phyloP scores from a whole-genome alignment of 345 rosid genomes.

The Carallia pectinifolia region DNA sequence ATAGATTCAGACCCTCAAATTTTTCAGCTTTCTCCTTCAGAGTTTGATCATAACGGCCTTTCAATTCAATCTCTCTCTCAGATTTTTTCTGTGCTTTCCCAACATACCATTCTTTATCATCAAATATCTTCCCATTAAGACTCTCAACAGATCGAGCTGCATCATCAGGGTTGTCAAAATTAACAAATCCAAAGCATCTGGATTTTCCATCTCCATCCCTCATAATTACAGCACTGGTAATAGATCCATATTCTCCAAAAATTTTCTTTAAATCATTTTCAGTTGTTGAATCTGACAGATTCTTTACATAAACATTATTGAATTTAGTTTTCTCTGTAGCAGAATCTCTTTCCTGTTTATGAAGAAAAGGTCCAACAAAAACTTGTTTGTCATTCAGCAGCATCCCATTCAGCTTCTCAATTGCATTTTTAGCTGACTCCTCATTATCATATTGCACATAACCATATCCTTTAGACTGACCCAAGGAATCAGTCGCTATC shows the following conservation, averaged over 20 bases:
- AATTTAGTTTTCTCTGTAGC: background rate
- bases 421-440: slow-evolving; percentile 14
- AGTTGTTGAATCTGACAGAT: slow-evolving; percentile 3
- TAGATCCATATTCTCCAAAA: slow-evolving; percentile 12
- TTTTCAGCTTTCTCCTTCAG: slow-evolving; percentile 5
- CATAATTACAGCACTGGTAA: slow-evolving; percentile 7
- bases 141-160: slow-evolving; percentile 20
- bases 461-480: slow-evolving; percentile 14
- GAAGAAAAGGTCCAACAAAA: slow-evolving; percentile 15
- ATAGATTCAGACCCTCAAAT: slow-evolving; percentile 6
- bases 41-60: slow-evolving; percentile 16
- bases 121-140: slow-evolving; percentile 20
- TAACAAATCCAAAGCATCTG: slow-evolving; percentile 24
- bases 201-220: slow-evolving; percentile 12
- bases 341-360: slow-evolving; percentile 9
- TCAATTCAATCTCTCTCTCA: slow-evolving; percentile 21
- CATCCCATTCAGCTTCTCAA: slow-evolving; percentile 7
- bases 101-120: slow-evolving; percentile 25
- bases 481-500: slow-evolving; percentile 13
- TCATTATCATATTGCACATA: slow-evolving; percentile 15
- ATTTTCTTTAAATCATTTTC: slow-evolving; percentile 5
- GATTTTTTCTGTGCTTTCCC: slow-evolving; percentile 25
- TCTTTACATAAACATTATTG: slow-evolving; percentile 4
- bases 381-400: slow-evolving; percentile 11
- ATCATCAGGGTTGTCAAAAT: slow-evolving; percentile 23